Evolutionary conservation across 2,329 filamentous ascomycete genomes (phyloP).

Genomic region (Escovopsis sp.): DNA sequence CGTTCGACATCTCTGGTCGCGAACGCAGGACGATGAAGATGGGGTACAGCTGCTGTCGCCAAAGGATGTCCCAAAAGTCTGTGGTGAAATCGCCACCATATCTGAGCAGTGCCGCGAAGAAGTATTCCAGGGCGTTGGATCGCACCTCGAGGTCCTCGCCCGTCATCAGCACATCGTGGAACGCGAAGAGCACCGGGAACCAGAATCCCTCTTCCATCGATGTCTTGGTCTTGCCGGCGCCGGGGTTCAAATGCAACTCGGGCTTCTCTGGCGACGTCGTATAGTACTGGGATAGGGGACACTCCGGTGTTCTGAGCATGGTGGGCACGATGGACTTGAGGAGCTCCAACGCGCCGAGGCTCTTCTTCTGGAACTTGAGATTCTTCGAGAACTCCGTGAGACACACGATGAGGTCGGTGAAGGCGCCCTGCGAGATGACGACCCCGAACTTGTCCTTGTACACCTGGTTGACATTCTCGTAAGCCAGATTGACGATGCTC

Average conservation of each 20-base stretch:
- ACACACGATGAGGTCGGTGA: slow-evolving; percentile 91
- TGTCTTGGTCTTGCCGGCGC: slow-evolving; percentile 46
- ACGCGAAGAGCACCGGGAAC: slow-evolving; percentile 96
- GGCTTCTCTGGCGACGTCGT: not conserved
- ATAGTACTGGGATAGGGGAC: slow-evolving; percentile 59
- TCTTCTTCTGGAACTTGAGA: slow-evolving; percentile 96
- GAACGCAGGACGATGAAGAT: slow-evolving; percentile 98
- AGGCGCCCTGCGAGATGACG: slow-evolving; percentile 90
- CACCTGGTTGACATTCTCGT: slow-evolving; percentile 89
- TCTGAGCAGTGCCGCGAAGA: slow-evolving; percentile 83
- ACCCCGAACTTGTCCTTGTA: slow-evolving; percentile 93
- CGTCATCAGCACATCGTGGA: slow-evolving; percentile 98
- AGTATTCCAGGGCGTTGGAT: slow-evolving; percentile 80
- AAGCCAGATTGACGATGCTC: slow-evolving; percentile 89
- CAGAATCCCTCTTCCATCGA: slow-evolving; percentile 95
- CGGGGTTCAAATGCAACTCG: slow-evolving; percentile 22
- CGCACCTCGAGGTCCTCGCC: slow-evolving; percentile 95
- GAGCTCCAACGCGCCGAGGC: slow-evolving; percentile 85
- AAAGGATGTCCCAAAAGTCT: slow-evolving; percentile 97
- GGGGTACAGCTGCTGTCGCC: slow-evolving; percentile 90
- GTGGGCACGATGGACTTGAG: slow-evolving; percentile 85
- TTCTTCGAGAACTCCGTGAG: slow-evolving; percentile 99
- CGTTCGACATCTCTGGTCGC: slow-evolving; percentile 90
- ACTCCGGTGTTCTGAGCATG: slow-evolving; percentile 93
- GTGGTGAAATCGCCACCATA: slow-evolving; percentile 84